Evolutionary conservation across 139 green algal species (phyloP).

Genomic region (Monoraphidium neglectum): DNA sequence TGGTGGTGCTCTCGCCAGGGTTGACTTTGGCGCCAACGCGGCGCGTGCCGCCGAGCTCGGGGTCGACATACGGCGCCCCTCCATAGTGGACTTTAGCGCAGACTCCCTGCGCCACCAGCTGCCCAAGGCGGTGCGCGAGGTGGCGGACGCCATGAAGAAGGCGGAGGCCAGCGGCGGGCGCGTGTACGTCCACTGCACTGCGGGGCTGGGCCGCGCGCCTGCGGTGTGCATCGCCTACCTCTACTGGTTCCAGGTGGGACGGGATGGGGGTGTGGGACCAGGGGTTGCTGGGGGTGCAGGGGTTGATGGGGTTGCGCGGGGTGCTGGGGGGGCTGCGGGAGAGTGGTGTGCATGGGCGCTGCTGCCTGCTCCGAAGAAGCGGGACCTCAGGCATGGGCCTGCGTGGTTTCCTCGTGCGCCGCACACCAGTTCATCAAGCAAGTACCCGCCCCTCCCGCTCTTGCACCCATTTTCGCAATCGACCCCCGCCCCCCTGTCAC

Average conservation of each 20-base stretch:
- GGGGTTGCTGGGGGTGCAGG: too few species aligned
- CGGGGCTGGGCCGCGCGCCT: constrained; percentile 71
- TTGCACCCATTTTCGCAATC: neutral
- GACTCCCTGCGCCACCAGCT: constrained; percentile 69
- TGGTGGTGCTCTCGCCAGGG: too few species aligned
- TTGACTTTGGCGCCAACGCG: constrained; percentile 29
- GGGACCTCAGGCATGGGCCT: too few species aligned
- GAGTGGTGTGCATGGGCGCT: too few species aligned
- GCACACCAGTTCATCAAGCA: neutral
- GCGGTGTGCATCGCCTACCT: constrained; percentile 75
- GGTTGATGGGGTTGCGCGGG: neutral
- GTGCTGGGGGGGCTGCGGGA: neutral
- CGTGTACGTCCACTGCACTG: constrained; percentile 85
- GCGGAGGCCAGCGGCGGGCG: constrained; percentile 23
- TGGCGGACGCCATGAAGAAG: constrained; percentile 35
- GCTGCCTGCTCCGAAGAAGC: too few species aligned
- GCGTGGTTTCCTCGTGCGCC: neutral
- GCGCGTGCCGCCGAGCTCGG: constrained; percentile 35
- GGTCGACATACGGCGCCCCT: constrained; percentile 53
- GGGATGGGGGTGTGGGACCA: neutral
- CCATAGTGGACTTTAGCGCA: constrained; percentile 77
- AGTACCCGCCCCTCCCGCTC: constrained; percentile 1
- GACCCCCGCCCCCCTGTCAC: neutral
- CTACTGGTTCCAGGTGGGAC: constrained; percentile 56
- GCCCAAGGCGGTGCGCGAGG: constrained; percentile 47